These are phyloP conservation scores for Pyrenophora seminiperda DNA, from an alignment of 2,329 filamentous ascomycete genomes.

Conservation along the genomic window DNA sequence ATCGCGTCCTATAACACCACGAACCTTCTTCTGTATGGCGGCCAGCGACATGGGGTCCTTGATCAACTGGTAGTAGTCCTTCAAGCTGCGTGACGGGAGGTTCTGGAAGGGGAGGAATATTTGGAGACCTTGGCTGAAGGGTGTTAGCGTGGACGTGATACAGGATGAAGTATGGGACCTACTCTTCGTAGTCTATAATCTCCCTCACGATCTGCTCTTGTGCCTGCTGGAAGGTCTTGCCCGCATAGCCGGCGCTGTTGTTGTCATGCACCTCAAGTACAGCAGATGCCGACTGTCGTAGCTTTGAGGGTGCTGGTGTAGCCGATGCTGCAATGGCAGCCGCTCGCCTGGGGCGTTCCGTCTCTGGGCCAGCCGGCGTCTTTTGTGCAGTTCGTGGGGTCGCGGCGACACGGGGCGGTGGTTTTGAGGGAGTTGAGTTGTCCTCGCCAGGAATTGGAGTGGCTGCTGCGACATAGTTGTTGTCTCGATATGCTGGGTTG, in stretches of 20 bases:
- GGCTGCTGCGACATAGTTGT: conserved; percentile 69
- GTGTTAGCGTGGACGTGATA: conserved; percentile 11
- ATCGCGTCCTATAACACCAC: conserved; percentile 71
- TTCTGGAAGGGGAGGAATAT: conserved; percentile 77
- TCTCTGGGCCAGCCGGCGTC: conserved; percentile 32
- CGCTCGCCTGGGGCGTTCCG: conserved; percentile 42
- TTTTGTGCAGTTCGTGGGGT: conserved; percentile 30
- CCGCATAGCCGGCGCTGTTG: conserved; percentile 43
- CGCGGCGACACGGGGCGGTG: conserved; percentile 34
- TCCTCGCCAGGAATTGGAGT: conserved; percentile 71
- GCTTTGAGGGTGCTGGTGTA: conserved; percentile 44
- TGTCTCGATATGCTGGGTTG: conserved; percentile 78
- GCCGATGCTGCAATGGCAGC: conserved; percentile 30
- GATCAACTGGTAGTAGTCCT: conserved; percentile 87
- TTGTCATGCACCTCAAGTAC: conserved; percentile 30
- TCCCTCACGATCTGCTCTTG: conserved; percentile 85
- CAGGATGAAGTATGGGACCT: conserved; percentile 4
- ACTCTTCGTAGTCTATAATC: conserved; percentile 66
- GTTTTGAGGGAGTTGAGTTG: conserved; percentile 37
- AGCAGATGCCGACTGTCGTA: conserved; percentile 37
- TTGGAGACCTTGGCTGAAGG: conserved; percentile 61
- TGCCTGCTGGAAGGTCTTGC: conserved; percentile 79
- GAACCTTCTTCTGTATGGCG: conserved; percentile 76
- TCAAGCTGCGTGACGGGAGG: conserved; percentile 74
- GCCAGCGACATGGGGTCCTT: conserved; percentile 79